Evolutionary conservation across 192 early-diverging fungal species (phyloP).

Genomic region (Coemansia guatemalensis): DNA sequence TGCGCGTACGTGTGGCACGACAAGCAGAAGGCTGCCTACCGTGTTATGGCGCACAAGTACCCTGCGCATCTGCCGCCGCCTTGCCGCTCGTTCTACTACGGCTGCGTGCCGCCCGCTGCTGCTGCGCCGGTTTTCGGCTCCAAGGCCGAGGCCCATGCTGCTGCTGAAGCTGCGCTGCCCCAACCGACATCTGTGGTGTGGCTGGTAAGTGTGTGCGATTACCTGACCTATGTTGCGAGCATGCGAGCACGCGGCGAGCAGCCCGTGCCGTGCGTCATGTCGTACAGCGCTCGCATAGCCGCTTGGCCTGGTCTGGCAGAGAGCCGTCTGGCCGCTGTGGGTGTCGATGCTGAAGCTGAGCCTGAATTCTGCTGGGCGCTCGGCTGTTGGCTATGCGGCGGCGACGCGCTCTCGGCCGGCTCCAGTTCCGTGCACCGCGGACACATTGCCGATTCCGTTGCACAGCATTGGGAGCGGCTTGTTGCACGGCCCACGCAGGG

Average conservation of each 20-base stretch:
- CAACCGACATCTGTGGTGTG: slow-evolving; percentile 13
- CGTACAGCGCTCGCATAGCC: slow-evolving; percentile 22
- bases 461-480: slow-evolving; percentile 28
- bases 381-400: slow-evolving; percentile 46
- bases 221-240: slow-evolving; percentile 28
- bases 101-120: slow-evolving; percentile 28
- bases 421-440: not conserved
- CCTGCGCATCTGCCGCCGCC: slow-evolving; percentile 36
- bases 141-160: slow-evolving; percentile 21
- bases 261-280: slow-evolving; percentile 46
- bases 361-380: slow-evolving; percentile 37
- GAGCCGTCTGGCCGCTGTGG: not conserved
- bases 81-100: slow-evolving; percentile 45
- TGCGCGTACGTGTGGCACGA: slow-evolving; percentile 51
- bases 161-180: slow-evolving; percentile 18
- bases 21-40: slow-evolving; percentile 51
- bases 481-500: not conserved
- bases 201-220: slow-evolving; percentile 40
- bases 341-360: not conserved
- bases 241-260: slow-evolving; percentile 26
- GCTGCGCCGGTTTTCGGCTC: slow-evolving; percentile 38
- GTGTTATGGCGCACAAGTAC: slow-evolving; percentile 39
- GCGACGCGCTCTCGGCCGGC: slow-evolving; percentile 14
- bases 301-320: slow-evolving; percentile 16
- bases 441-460: slow-evolving; percentile 22